Conservation (phyloP, 2,329 filamentous ascomycete genomes). For the Cercospora berteroae region DNA sequence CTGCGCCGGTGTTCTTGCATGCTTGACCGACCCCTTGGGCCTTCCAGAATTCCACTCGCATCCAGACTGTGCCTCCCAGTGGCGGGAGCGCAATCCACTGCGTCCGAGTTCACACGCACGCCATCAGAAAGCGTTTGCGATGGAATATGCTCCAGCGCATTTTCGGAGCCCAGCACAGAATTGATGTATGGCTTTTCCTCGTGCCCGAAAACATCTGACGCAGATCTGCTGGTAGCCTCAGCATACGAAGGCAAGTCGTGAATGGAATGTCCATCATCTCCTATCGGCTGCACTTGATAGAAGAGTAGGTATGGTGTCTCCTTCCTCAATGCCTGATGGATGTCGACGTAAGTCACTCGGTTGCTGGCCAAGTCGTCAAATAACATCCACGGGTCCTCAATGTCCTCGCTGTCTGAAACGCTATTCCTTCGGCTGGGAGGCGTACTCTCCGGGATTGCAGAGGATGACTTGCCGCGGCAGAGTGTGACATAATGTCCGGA, state of each 20-base stretch:
- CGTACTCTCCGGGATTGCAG: slow-evolving; percentile 49
- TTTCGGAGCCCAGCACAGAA: slow-evolving; percentile 24
- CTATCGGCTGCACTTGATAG: slow-evolving; percentile 88
- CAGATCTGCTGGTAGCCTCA: slow-evolving; percentile 38
- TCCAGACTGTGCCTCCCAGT: slow-evolving; percentile 33
- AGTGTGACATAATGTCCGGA: slow-evolving; percentile 91
- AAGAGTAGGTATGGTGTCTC: slow-evolving; percentile 94
- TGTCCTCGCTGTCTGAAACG: slow-evolving; percentile 51
- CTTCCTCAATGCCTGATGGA: slow-evolving; percentile 72
- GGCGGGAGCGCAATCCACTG: slow-evolving; percentile 23
- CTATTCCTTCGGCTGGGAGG: slow-evolving; percentile 23
- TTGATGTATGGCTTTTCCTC: slow-evolving; percentile 31
- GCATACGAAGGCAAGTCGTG: slow-evolving; percentile 44
- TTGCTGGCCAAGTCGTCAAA: slow-evolving; percentile 82
- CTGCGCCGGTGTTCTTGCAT: slow-evolving; percentile 40
- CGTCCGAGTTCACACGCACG: slow-evolving; percentile 19
- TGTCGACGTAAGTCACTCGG: slow-evolving; percentile 73
- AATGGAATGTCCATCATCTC: slow-evolving; percentile 57
- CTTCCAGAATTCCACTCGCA: slow-evolving; percentile 27
- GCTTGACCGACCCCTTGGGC: slow-evolving; percentile 38
- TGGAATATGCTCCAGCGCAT: slow-evolving; percentile 18
- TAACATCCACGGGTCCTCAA: slow-evolving; percentile 77
- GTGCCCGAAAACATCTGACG: slow-evolving; percentile 28
- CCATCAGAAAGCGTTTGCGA: slow-evolving; percentile 15
- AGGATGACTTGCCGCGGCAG: slow-evolving; percentile 65